Base-by-base conservation (phyloP, 2,329 filamentous ascomycete genomes). In the Botrytis aclada region DNA sequence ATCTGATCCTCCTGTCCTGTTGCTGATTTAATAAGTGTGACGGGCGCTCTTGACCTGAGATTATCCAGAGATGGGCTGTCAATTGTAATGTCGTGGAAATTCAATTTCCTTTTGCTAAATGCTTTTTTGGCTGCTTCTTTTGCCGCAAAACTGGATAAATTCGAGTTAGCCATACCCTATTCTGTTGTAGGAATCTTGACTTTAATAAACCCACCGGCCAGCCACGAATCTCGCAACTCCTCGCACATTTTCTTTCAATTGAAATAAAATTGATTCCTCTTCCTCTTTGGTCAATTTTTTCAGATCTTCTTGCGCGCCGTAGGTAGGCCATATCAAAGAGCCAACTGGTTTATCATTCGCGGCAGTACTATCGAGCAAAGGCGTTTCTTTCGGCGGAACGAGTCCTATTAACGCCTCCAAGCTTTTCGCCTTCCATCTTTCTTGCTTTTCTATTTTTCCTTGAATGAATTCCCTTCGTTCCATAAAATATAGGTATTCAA, bases 111-210 rank as follows among this genome's bases (percentile, higher is more conserved):
- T n/a, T 86, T 83, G 1, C 87, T 85, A 75, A 92, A 88, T 3
- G 92, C 92, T 82, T 95, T 94, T 76, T 92, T 89, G 70, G 86
- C 87, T 1, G 92, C 92, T 81, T 94, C 93, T 80, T 94, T 94
- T 12, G 91, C 92, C 1, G 92, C 91, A 69, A 79, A 81, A 60
- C 79, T 79, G 54, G 45, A 41, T 39, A 29, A 16, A 18, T 8
- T 12, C 22, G 37, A 39, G 61, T 71, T 37, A 67, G 72, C 7
- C 60, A 47, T 41, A 32, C 29, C 61, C 67, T n/a, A 2, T 9
- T 37, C 4, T 22, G 20, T n/a, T n/a, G n/a, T n/a, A n/a, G 22
- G 34, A 64, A 25, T 14, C 22, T n/a, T 7, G 41, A 47, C 54
- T 47, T 29, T 2, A 20, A 29, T 67, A 39, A 37, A 67, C 76